A percentile compares a stretch with the other conserved stretches of the same genome.
phyloP scores from a whole-genome alignment of 345 rosid genomes.

The Kernera saxatilis region DNA sequence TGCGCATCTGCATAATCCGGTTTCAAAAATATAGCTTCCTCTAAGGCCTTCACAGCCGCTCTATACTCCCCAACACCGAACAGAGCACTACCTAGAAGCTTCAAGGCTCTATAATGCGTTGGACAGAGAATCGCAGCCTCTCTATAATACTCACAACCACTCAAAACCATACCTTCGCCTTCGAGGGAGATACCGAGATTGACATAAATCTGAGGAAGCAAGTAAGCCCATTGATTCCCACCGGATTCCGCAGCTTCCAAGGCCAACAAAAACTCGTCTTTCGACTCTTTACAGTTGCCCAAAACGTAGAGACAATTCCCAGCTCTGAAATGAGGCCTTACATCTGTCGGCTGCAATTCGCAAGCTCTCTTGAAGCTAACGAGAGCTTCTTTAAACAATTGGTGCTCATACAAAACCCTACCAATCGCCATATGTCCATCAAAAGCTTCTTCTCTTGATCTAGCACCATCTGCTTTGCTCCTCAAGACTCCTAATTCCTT shows the following conservation, averaged over 20 bases:
- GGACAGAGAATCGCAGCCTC: constrained; percentile 97
- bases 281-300: constrained; percentile 69
- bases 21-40: constrained; percentile 92
- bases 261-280: constrained; percentile 80
- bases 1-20: constrained; percentile 93
- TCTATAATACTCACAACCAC: constrained; percentile 95
- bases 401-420: constrained; percentile 76
- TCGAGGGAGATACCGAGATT: constrained; percentile 89
- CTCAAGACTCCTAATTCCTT: constrained; percentile 77
- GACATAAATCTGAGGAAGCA: constrained; percentile 93
- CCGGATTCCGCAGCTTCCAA: constrained; percentile 83
- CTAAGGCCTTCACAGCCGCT: constrained; percentile 94
- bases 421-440: constrained; percentile 98
- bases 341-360: constrained; percentile 84
- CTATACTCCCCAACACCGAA: constrained; percentile 92
- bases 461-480: constrained; percentile 74
- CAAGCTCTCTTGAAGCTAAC: constrained; percentile 93
- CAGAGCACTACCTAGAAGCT: constrained; percentile 89
- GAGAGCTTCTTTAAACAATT: constrained; percentile 72
- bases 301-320: constrained; percentile 81
- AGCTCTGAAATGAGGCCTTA: constrained; percentile 83
- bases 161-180: constrained; percentile 97
- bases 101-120: constrained; percentile 92
- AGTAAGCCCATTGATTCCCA: constrained; percentile 84
- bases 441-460: constrained; percentile 93